A percentile compares a stretch with the other conserved stretches of the same genome.
Evolutionary conservation across 257 asterid species (phyloP).

Genomic region (Solanum ossicruentum): DNA sequence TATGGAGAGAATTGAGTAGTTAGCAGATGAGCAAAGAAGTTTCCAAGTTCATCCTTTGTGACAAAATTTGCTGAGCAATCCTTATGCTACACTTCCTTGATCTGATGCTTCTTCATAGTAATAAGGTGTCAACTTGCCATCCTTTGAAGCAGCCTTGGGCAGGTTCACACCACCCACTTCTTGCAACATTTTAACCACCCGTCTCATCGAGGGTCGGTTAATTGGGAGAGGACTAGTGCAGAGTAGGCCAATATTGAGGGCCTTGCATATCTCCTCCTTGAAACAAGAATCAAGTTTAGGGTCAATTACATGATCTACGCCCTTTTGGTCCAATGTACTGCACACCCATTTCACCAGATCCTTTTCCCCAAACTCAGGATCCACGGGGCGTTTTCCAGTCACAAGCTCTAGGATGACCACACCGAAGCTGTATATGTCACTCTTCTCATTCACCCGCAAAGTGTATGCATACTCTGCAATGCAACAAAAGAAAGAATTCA

Average conservation of each 20-base stretch:
- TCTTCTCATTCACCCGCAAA: constrained; percentile 86
- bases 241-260: constrained; percentile 72
- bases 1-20: neutral
- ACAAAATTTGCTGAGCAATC: neutral
- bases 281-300: constrained; percentile 76
- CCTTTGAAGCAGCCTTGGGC: constrained; percentile 29
- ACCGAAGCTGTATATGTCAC: constrained; percentile 89
- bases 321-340: constrained; percentile 74
- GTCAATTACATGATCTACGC: constrained; percentile 62
- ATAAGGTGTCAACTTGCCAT: constrained; percentile 76
- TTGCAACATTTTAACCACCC: constrained; percentile 81
- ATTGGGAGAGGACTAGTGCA: constrained; percentile 93
- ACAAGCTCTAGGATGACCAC: constrained; percentile 76
- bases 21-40: neutral
- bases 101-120: constrained; percentile 72
- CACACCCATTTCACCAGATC: constrained; percentile 93
- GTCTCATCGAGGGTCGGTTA: constrained; percentile 92
- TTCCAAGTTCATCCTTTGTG: neutral
- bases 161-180: constrained; percentile 40
- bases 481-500: neutral
- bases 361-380: constrained; percentile 87
- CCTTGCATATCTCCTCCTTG: constrained; percentile 71
- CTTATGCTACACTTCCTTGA: constrained; percentile 50
- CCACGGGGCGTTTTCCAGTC: constrained; percentile 64
- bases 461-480: constrained; percentile 86